Conservation (phyloP, 306 rosid species). For the Cyclanthera cordifolia region DNA sequence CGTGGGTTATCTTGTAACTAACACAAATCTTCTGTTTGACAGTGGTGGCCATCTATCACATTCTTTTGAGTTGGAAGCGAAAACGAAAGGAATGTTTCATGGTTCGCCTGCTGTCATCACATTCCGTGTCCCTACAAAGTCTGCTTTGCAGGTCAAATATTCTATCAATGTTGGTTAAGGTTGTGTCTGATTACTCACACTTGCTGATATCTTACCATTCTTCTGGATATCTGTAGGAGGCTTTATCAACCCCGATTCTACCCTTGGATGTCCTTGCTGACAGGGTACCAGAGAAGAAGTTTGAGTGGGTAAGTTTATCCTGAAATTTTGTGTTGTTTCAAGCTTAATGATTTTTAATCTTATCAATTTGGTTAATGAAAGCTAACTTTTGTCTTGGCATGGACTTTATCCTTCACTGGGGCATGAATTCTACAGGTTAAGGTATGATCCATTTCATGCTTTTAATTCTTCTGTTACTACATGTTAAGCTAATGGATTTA, state of each 20-base stretch:
- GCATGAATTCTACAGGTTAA: slow-evolving; percentile 45
- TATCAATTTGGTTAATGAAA: slow-evolving; percentile 23
- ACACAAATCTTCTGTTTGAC: slow-evolving; percentile 13
- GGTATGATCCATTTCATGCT: slow-evolving; percentile 32
- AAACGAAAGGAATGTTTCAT: slow-evolving; percentile 46
- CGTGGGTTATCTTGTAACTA: background rate
- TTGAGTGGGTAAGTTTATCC: slow-evolving; percentile 54
- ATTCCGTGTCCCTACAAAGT: slow-evolving; percentile 80
- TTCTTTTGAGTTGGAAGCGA: slow-evolving; percentile 84
- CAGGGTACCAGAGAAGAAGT: slow-evolving; percentile 79
- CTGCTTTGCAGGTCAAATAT: slow-evolving; percentile 60
- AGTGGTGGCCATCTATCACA: slow-evolving; percentile 71
- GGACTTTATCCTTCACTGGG: slow-evolving; percentile 25
- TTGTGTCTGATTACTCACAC: background rate
- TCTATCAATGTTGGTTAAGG: background rate
- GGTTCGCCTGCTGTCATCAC: slow-evolving; percentile 72
- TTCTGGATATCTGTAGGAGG: slow-evolving; percentile 34
- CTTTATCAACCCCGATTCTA: slow-evolving; percentile 67
- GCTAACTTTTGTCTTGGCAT: slow-evolving; percentile 27
- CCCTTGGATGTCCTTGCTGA: slow-evolving; percentile 92
- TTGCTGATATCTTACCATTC: background rate
- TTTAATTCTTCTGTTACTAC: background rate
- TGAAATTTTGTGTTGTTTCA: background rate
- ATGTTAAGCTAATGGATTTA: too few relatives aligned
- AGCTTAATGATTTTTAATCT: slow-evolving; percentile 17